Evolutionary conservation across 208 protist species (phyloP).

Genomic region (Leishmania tropica): DNA sequence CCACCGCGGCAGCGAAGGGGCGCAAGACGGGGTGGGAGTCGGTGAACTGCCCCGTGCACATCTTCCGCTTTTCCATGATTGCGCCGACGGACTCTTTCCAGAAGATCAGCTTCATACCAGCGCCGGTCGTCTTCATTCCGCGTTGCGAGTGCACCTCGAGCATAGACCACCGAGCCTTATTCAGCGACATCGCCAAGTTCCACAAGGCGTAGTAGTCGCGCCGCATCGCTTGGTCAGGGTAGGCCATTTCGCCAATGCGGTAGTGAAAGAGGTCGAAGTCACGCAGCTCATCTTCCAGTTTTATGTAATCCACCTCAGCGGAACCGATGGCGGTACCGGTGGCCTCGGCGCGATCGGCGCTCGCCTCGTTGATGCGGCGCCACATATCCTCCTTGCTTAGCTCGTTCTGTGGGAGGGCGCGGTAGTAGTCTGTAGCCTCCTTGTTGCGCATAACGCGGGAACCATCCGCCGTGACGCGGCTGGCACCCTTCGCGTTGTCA

Average conservation of each 20-base stretch:
- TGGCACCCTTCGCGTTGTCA: constrained; percentile 2
- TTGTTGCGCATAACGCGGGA: constrained; percentile 25
- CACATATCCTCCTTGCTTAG: constrained; percentile 91
- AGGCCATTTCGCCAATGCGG: constrained; percentile 79
- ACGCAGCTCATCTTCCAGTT: constrained; percentile 79
- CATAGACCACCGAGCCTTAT: constrained; percentile 91
- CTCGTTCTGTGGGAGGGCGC: constrained; percentile 70
- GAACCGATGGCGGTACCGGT: constrained; percentile 36
- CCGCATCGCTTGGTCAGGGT: constrained; percentile 54
- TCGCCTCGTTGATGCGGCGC: constrained; percentile 58
- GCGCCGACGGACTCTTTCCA: constrained; percentile 78
- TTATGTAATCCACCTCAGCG: constrained; percentile 81
- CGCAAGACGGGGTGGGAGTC: constrained; percentile 87
- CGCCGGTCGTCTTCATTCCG: constrained; percentile 88
- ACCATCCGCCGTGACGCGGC: constrained; percentile 12
- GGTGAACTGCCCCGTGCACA: constrained; percentile 79
- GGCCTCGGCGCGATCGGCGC: constrained; percentile 47
- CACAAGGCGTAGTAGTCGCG: constrained; percentile 89
- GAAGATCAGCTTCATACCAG: constrained; percentile 90
- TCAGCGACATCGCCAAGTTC: constrained; percentile 83
- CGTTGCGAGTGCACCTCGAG: constrained; percentile 87
- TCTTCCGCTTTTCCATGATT: constrained; percentile 72
- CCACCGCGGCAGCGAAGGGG: constrained; percentile 73
- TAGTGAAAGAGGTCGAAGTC: constrained; percentile 84
- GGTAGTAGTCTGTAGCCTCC: constrained; percentile 83